These are phyloP conservation scores for Myxozyma lipomycoides DNA, from an alignment of 805 yeast genomes.

Conservation along the genomic window DNA sequence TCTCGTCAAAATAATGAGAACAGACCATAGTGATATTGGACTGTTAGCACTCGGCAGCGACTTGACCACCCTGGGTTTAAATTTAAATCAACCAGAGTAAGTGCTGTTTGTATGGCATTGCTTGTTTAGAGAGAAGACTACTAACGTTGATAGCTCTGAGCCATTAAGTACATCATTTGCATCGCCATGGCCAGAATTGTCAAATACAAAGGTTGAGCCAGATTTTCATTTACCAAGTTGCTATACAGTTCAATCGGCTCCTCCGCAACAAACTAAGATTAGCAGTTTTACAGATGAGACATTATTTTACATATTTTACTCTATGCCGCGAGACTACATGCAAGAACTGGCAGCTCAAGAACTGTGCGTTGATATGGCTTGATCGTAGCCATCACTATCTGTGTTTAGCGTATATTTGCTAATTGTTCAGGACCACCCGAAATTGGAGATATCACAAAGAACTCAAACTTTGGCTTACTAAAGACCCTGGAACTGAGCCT, in stretches of 20 bases:
- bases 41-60: slow-evolving; percentile 74
- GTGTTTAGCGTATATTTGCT: background rate
- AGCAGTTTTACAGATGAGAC: slow-evolving; percentile 79
- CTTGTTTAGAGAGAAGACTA: background rate
- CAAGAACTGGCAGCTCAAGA: slow-evolving; percentile 94
- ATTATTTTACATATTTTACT: slow-evolving; percentile 85
- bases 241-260: slow-evolving; percentile 43
- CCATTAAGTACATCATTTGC: slow-evolving; percentile 63
- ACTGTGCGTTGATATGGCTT: slow-evolving; percentile 36
- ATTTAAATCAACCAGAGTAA: slow-evolving; percentile 44
- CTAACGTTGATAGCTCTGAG: slow-evolving; percentile 23
- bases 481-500: slow-evolving; percentile 87
- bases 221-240: slow-evolving; percentile 62
- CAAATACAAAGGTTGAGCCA: slow-evolving; percentile 88
- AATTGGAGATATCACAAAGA: slow-evolving; percentile 98
- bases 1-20: slow-evolving; percentile 52
- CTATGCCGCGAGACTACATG: slow-evolving; percentile 85
- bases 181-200: slow-evolving; percentile 94
- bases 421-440: slow-evolving; percentile 51
- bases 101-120: slow-evolving; percentile 8
- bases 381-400: background rate
- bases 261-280: slow-evolving; percentile 45
- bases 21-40: slow-evolving; percentile 60
- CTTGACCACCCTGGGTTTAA: slow-evolving; percentile 60
- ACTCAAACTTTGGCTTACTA: slow-evolving; percentile 93